Evolutionary conservation across 306 rosid genomes (phyloP).

Genomic region (Lathyrus aphaca): DNA sequence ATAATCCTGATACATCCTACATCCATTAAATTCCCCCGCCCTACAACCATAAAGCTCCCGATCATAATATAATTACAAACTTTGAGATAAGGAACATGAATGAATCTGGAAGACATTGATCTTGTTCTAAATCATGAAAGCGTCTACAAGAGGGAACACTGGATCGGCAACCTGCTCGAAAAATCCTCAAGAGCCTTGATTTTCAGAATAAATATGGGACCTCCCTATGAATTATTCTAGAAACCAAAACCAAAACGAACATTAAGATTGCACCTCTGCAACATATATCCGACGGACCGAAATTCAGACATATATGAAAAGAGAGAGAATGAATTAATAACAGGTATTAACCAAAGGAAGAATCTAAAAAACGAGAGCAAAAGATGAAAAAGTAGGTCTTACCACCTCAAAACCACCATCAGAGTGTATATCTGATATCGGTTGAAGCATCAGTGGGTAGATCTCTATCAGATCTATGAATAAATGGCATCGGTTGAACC

Average conservation of each 20-base stretch:
- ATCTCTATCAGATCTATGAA: too few species aligned
- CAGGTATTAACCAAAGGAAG: neutral
- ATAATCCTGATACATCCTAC: conserved; percentile 51
- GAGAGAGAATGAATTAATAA: neutral
- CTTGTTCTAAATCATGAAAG: neutral
- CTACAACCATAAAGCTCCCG: conserved; percentile 8
- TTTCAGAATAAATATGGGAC: too few species aligned
- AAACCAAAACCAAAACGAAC: conserved; percentile 26
- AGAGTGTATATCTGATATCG: neutral
- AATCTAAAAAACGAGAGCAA: neutral
- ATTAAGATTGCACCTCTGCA: conserved; percentile 10
- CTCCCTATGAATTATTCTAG: conserved; percentile 4
- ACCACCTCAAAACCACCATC: conserved; percentile 7
- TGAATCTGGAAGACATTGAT: neutral
- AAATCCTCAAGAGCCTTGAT: conserved; percentile 18
- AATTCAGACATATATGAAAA: neutral
- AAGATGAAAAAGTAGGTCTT: rapidly evolving
- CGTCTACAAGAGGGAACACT: rapidly evolving
- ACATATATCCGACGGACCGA: neutral
- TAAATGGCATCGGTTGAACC: too few species aligned
- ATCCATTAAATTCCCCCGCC: conserved; percentile 45
- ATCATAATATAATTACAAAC: conserved; percentile 23
- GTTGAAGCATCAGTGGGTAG: too few species aligned
- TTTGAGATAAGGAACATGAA: conserved; percentile 1
- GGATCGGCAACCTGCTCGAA: neutral